Evolutionary conservation across 2,329 filamentous ascomycete genomes (phyloP), one percentile per base, ranked within the genome.

Genomic region (Emericellopsis atlantica): DNA sequence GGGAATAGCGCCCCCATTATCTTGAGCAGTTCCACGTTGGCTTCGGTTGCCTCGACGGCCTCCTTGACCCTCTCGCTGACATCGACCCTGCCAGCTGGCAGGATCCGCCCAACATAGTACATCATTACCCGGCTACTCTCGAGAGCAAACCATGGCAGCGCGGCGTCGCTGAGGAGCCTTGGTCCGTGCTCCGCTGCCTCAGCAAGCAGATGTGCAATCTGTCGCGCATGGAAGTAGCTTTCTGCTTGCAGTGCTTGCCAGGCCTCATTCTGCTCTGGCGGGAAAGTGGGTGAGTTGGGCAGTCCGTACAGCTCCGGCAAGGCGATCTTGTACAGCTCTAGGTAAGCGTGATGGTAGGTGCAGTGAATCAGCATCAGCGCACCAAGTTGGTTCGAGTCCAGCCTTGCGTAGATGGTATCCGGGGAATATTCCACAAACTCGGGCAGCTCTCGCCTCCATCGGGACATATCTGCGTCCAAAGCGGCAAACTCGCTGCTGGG

Each of bases 91-190:
- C 45, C 54, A 2, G 59, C 54, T 23, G 64, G 62, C 6, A 67
- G 52, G 6, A 68, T 48, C 14, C 64, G 58, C 4, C 62, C 65
- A n/a, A 67, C 56, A 42, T 67, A 67, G 47, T 69, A 69, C 1
- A 69, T 48, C 61, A 69, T 67, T 32, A 67, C 61, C 5, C 66
- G 57, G 38, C 61, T 67, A 45, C 65, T 67, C 41, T 69, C 65
- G 46, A 67, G 68, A 2, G 63, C 58, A 43, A 68, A 69, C 14
- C 64, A 66, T 1, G 65, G 65, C 24, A 67, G 54, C 49, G 67
- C 51, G 36, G 61, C 65, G 36, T 69, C 66, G 0, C 64, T 63
- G 21, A 69, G 46, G 31, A 64, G 58, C 4, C 59, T 50, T 5
- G 55, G 49, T 12, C 64, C 66, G 44, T 67, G 62, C 32, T 59